Conservation (phyloP, 2,329 filamentous ascomycete species). For the Cadophora sp. region DNA sequence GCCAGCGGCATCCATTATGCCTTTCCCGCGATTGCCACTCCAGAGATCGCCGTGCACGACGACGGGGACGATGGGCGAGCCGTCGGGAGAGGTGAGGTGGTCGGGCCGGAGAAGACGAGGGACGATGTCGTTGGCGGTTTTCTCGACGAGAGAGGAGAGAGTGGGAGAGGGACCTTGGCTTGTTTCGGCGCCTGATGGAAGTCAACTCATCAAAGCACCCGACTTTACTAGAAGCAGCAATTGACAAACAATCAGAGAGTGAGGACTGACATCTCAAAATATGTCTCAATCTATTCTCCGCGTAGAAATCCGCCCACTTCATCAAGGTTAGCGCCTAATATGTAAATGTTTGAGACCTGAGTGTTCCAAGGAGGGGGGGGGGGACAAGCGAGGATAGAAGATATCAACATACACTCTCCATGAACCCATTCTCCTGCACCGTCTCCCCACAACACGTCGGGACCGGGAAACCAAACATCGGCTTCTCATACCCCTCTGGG, state of each 20-base stretch:
- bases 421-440: constrained; percentile 79
- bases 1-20: constrained; percentile 60
- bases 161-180: constrained; percentile 70
- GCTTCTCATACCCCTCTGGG: constrained; percentile 62
- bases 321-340: too few relatives aligned
- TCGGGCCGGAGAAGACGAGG: constrained; percentile 76
- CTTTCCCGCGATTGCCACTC: constrained; percentile 81
- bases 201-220: too few relatives aligned
- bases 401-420: constrained; percentile 41
- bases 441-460: constrained; percentile 88
- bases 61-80: constrained; percentile 71
- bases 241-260: too few relatives aligned
- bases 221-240: too few relatives aligned
- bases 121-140: constrained; percentile 69
- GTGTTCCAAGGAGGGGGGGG: background rate
- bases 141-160: constrained; percentile 68
- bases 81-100: constrained; percentile 60
- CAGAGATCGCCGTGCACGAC: constrained; percentile 93
- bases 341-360: constrained; percentile 46
- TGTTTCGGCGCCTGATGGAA: constrained; percentile 52
- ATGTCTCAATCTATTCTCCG: constrained; percentile 72
- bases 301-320: constrained; percentile 84
- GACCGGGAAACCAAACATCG: constrained; percentile 83
- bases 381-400: background rate
- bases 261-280: constrained; percentile 57